Evolutionary conservation across 2,329 filamentous ascomycete species (phyloP), one percentile per base, ranked within the genome.

Genomic region (Colletotrichum sansevieriae): DNA sequence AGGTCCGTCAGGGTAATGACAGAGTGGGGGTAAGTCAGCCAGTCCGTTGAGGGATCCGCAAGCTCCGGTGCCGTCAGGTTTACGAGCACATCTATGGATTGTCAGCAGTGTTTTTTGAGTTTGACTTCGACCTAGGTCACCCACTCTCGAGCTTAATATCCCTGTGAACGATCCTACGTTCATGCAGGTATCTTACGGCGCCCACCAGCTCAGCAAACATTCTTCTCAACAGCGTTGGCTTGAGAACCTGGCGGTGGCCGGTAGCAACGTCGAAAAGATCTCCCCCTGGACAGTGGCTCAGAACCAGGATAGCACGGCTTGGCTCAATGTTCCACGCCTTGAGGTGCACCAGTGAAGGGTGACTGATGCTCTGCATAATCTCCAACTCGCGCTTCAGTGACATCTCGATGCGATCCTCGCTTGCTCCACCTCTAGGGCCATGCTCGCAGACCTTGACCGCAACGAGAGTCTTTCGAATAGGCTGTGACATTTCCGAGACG

Each of bases 91-190:
- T 98, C 94, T 97, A 76, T 29, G 7, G 13, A 64, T 51, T 25
- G 47, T 72, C 58, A 74, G 68, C 25, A 57, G 39, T 29, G 18
- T 29, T 25, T 33, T 62, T 57, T 15, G 18, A 15, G 10, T 35
- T 15, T 37, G 9, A 1, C 7, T 11, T 20, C 6, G 22, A 12
- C 33, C 18, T 10, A 49, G 35, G n/a, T 22, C 35, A 85, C 90
- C 81, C 87, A 96, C 93, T 88, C 84, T 99, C 96, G 68, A 99
- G 90, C 82, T 99, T 99, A 80, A 99, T 97, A 79, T 99, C 96
- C 69, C 96, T 90, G 78, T 99, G 96, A 62, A 98, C 95, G 76
- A 99, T 97, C 73, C 89, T 91, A 74, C 92, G 85, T 62, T 88
- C 84, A 79, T 99, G 96, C 56, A 99, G 83, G 81, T 98, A 98